Percentiles rank a stretch among this genome's conserved stretches.
These are phyloP conservation scores for Curvularia sp. DNA, from an alignment of 2,329 filamentous ascomycete species.

Conservation along the genomic window DNA sequence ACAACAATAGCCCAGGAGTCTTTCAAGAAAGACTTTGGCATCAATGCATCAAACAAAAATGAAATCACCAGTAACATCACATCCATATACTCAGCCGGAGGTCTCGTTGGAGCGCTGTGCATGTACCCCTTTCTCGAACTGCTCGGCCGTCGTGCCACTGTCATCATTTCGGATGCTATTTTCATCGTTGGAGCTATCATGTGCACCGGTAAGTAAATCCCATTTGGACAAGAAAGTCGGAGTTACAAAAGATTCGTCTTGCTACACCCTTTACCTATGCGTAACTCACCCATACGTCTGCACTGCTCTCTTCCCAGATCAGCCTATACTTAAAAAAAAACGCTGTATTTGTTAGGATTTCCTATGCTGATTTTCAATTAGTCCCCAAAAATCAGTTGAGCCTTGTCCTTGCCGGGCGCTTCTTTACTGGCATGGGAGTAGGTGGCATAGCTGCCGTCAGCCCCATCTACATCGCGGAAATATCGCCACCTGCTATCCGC, in stretches of 20 bases:
- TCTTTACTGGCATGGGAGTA: slow-evolving; percentile 49
- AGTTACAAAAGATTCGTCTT: background rate
- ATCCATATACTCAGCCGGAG: slow-evolving; percentile 57
- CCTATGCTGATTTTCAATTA: background rate
- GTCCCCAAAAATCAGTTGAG: slow-evolving; percentile 44
- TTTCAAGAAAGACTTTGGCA: slow-evolving; percentile 57
- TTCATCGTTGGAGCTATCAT: slow-evolving; percentile 53
- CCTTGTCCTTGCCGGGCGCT: slow-evolving; percentile 53
- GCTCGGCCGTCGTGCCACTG: slow-evolving; percentile 59
- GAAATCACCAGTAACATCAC: slow-evolving; percentile 58
- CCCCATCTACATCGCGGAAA: slow-evolving; percentile 50
- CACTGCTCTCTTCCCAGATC: background rate
- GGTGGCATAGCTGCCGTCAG: slow-evolving; percentile 50
- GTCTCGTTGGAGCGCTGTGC: slow-evolving; percentile 61
- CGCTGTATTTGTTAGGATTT: background rate
- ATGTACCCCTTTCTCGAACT: slow-evolving; percentile 54
- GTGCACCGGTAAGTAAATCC: slow-evolving; percentile 35
- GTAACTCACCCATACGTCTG: background rate
- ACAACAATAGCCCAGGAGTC: slow-evolving; percentile 60
- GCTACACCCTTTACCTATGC: background rate
- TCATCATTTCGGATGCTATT: slow-evolving; percentile 56
- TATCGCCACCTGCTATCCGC: slow-evolving; percentile 66
- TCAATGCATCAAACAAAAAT: slow-evolving; percentile 43
- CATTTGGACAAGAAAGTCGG: background rate
- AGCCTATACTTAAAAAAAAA: background rate